A percentile compares a stretch with the other conserved stretches of the same genome.
Evolutionary conservation across 192 early-diverging fungal species (phyloP).

Genomic region (Thamnidium elegans): DNA sequence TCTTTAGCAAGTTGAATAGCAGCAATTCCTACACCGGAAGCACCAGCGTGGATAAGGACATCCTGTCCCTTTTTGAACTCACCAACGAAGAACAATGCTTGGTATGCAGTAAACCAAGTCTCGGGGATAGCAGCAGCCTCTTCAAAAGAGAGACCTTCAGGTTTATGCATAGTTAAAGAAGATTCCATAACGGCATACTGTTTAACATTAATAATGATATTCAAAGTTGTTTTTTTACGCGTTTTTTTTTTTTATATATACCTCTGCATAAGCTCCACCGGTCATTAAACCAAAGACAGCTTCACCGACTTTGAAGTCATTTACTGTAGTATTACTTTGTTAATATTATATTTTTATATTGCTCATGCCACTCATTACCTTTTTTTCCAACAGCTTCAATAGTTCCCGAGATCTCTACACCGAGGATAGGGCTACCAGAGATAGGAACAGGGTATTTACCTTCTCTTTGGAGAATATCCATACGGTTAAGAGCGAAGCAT

Average conservation of each 20-base stretch:
- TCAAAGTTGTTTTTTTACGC: background rate
- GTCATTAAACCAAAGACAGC: constrained; percentile 67
- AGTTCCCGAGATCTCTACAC: constrained; percentile 71
- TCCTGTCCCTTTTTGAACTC: constrained; percentile 56
- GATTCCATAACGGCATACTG: constrained; percentile 66
- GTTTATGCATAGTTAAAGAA: constrained; percentile 55
- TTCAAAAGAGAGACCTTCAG: constrained; percentile 50
- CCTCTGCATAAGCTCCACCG: constrained; percentile 76
- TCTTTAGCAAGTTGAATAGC: constrained; percentile 79
- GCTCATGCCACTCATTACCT: constrained; percentile 12
- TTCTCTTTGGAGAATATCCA: constrained; percentile 74
- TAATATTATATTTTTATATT: background rate
- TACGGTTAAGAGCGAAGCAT: constrained; percentile 70
- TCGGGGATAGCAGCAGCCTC: constrained; percentile 74
- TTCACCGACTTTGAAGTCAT: constrained; percentile 60
- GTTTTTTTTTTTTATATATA: constrained; percentile 11
- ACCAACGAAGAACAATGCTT: constrained; percentile 63
- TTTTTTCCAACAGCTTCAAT: constrained; percentile 49
- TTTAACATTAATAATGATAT: background rate
- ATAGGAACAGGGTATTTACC: constrained; percentile 67
- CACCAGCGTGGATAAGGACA: constrained; percentile 79
- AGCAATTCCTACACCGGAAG: constrained; percentile 70
- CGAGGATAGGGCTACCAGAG: constrained; percentile 61
- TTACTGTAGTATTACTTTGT: constrained; percentile 24
- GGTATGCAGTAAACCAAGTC: constrained; percentile 77